Evolutionary conservation across 768 basidiomycete genomes (phyloP).

Genomic region (Pisolithus albus): DNA sequence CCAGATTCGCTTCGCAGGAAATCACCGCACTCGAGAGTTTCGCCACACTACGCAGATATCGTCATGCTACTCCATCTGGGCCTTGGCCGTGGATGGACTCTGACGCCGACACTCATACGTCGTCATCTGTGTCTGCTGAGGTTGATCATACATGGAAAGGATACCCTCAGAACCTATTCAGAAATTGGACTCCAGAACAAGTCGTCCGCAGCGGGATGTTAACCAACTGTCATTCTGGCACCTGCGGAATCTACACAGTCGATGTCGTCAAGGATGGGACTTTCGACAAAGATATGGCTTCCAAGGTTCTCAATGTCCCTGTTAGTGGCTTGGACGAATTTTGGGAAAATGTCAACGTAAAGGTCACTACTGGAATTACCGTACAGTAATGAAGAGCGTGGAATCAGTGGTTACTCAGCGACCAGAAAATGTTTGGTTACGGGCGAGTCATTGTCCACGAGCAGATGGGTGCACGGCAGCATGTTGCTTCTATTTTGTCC

Average conservation of each 20-base stretch:
- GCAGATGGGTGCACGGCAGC: no score
- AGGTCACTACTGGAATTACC: slow-evolving; percentile 25
- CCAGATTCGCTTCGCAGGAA: no score
- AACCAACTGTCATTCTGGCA: slow-evolving; percentile 9
- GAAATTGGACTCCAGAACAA: slow-evolving; percentile 28
- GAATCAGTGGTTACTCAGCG: slow-evolving; percentile 12
- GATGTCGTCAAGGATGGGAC: slow-evolving; percentile 12
- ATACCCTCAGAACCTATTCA: slow-evolving; percentile 26
- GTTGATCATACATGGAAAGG: slow-evolving; percentile 12
- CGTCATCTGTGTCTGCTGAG: neutral
- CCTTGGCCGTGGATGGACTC: slow-evolving; percentile 40
- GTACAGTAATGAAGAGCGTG: neutral
- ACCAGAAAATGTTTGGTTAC: slow-evolving; percentile 34
- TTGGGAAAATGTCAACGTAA: slow-evolving; percentile 28
- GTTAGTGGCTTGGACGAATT: slow-evolving; percentile 16
- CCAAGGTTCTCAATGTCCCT: neutral
- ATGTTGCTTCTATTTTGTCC: no score
- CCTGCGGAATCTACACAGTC: slow-evolving; percentile 19
- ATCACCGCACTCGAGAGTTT: neutral
- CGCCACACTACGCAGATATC: slow-evolving; percentile 14
- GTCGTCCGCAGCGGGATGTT: slow-evolving; percentile 27
- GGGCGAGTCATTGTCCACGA: slow-evolving; percentile 5
- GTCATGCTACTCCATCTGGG: slow-evolving; percentile 34
- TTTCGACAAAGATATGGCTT: slow-evolving; percentile 3
- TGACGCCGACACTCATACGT: slow-evolving; percentile 17